A percentile compares a stretch with the other conserved stretches of the same genome.
These are phyloP conservation scores for Botrytis medusae DNA, from an alignment of 2,329 filamentous ascomycete genomes.

Conservation along the genomic window DNA sequence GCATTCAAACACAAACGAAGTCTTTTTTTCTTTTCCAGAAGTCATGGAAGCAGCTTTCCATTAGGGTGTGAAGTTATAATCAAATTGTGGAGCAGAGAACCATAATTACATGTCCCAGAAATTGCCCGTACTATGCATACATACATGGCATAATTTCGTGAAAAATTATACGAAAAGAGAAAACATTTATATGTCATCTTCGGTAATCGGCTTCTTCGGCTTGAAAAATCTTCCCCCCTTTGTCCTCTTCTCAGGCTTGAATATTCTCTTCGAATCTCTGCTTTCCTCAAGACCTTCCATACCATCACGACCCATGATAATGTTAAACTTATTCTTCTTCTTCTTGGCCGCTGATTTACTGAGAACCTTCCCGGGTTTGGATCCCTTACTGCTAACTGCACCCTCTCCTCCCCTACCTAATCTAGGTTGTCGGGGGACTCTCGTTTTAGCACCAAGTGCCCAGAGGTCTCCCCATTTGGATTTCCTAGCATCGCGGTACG, in stretches of 20 bases:
- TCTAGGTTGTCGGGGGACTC: slow-evolving; percentile 60
- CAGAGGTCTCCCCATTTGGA: slow-evolving; percentile 89
- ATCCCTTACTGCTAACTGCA: slow-evolving; percentile 33
- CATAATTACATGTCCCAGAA: not conserved
- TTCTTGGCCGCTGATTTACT: slow-evolving; percentile 43
- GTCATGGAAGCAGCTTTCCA: not conserved
- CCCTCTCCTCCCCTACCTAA: slow-evolving; percentile 49
- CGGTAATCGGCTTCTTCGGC: slow-evolving; percentile 38
- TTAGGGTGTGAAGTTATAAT: not conserved
- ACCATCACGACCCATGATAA: slow-evolving; percentile 40
- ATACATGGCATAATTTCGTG: slow-evolving; percentile 8
- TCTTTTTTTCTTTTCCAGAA: not conserved
- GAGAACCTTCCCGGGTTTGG: slow-evolving; percentile 42
- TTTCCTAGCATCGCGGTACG: slow-evolving; percentile 92
- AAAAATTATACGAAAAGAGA: not conserved
- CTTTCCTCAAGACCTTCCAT: slow-evolving; percentile 35
- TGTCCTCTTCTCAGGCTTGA: slow-evolving; percentile 38
- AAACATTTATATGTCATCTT: slow-evolving; percentile 33
- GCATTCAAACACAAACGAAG: not conserved
- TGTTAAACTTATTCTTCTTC: slow-evolving; percentile 45
- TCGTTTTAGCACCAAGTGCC: slow-evolving; percentile 90
- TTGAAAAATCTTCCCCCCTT: slow-evolving; percentile 42
- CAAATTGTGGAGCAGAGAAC: slow-evolving; percentile 9
- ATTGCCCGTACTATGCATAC: slow-evolving; percentile 1
- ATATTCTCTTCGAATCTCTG: slow-evolving; percentile 29